Evolutionary conservation across 495 filamentous ascomycete genomes (phyloP), one percentile per base, ranked within the genome.

Genomic region (Tirmania nivea): DNA sequence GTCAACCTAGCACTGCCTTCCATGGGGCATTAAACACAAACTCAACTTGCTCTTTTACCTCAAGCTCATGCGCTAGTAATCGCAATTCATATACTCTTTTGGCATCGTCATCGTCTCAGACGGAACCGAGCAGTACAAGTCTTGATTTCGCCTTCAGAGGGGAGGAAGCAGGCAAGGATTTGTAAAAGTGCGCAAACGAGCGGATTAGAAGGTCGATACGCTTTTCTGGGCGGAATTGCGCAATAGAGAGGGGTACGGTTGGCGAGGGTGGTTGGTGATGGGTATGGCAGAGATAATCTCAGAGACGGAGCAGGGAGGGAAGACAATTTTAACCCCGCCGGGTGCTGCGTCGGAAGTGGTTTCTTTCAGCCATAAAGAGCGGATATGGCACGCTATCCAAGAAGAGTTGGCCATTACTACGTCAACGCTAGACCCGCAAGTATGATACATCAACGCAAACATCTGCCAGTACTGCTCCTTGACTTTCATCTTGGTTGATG

Each of bases 161-260:
- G n/a, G 48, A 39, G 12, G 55, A 42, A 11, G 59, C 31, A 2
- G 52, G 39, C n/a, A 55, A 55, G 1, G 21, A 12, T 19, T 64
- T 56, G 36, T 79, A 66, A 63, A 90, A 84, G 48, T 79, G 70
- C 4, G 86, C 77, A 60, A 95, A 97, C 0, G 92, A 77, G 54
- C 82, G 74, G 19, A 97, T 68, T 25, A 97, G 76, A 9, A 93
- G 71, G 34, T 78, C 70, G 66, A 96, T 92, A 65, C 94, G 94
- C 71, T 97, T 97, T 64, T 97, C 90, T 0, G 90, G 87, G 0
- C 90, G 79, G 69, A 96, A 97, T 66, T 97, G 90, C 3, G 90
- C 90, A 52, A 97, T 94, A 69, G 92, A 96, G 7, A 97, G 71
- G 39, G 39, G 17, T 45, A 45, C 63, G 21, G 77, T 69, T 21